Evolutionary conservation across 495 filamentous ascomycete species (phyloP).

Genomic region (Xylaria sp.): DNA sequence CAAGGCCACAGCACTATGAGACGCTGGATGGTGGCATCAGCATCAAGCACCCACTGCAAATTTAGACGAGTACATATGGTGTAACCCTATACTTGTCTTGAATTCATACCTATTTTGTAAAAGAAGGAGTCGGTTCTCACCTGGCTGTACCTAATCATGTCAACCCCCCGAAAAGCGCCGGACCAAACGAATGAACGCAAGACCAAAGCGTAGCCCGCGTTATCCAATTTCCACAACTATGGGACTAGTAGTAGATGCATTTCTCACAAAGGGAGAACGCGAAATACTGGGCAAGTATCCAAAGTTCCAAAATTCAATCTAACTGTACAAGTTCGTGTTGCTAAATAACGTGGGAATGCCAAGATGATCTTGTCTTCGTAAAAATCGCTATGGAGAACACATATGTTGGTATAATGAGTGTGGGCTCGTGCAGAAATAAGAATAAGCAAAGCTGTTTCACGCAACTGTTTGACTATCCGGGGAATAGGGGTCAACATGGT

Average conservation of each 20-base stretch:
- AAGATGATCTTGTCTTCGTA: slow-evolving; percentile 20
- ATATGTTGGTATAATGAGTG: slow-evolving; percentile 14
- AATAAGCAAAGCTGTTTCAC: slow-evolving; percentile 15
- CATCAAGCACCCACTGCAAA: background rate
- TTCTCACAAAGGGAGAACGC: slow-evolving; percentile 4
- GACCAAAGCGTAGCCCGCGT: background rate
- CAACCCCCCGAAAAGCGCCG: slow-evolving; percentile 3
- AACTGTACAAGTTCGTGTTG: slow-evolving; percentile 24
- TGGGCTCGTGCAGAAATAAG: background rate
- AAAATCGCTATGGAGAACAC: slow-evolving; percentile 20
- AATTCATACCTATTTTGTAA: slow-evolving; percentile 13
- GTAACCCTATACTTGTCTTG: background rate
- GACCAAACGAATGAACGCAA: slow-evolving; percentile 12
- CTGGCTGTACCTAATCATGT: background rate
- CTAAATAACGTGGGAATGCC: background rate
- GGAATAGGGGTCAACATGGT: slow-evolving; percentile 51
- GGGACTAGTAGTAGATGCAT: background rate
- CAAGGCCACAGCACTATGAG: background rate
- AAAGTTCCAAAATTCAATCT: slow-evolving; percentile 22
- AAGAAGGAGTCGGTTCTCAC: slow-evolving; percentile 9
- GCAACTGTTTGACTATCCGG: slow-evolving; percentile 19
- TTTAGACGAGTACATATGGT: background rate
- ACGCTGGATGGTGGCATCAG: background rate
- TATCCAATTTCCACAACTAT: background rate
- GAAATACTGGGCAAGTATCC: background rate